Conservation (phyloP, 2,329 filamentous ascomycete genomes). For the Exophiala sideris region DNA sequence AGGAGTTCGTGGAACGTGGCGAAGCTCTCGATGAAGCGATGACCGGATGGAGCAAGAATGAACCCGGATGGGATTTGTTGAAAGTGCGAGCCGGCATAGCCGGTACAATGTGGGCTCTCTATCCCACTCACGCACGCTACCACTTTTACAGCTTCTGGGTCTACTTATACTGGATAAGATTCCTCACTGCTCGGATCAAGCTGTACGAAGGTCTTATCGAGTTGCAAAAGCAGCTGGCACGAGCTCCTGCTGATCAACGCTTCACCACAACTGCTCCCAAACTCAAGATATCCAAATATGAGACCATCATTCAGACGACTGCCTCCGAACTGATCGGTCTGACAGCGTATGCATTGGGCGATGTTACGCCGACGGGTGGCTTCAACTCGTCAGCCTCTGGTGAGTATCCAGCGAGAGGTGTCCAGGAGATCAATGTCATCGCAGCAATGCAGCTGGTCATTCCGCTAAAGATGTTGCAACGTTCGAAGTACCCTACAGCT, state of each 20-base stretch:
- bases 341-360: constrained; percentile 27
- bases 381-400: constrained; percentile 22
- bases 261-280: not conserved
- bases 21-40: constrained; percentile 21
- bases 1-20: constrained; percentile 17
- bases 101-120: constrained; percentile 27
- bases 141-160: constrained; percentile 28
- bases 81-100: constrained; percentile 10
- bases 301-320: constrained; percentile 15
- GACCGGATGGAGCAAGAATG: constrained; percentile 24
- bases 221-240: constrained; percentile 9
- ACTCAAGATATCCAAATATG: constrained; percentile 19
- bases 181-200: constrained; percentile 27
- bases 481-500: constrained; percentile 22
- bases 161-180: constrained; percentile 26
- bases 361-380: constrained; percentile 21
- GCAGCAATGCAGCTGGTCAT: constrained; percentile 28
- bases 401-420: constrained; percentile 11
- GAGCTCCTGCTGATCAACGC: not conserved
- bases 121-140: constrained; percentile 23
- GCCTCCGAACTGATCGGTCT: constrained; percentile 24
- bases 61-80: constrained; percentile 28
- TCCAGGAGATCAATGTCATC: constrained; percentile 26
- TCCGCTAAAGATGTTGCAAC: constrained; percentile 26
- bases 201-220: constrained; percentile 27